phyloP scores from a whole-genome alignment of 2,329 filamentous ascomycete species.

The Penicillium sp. region DNA sequence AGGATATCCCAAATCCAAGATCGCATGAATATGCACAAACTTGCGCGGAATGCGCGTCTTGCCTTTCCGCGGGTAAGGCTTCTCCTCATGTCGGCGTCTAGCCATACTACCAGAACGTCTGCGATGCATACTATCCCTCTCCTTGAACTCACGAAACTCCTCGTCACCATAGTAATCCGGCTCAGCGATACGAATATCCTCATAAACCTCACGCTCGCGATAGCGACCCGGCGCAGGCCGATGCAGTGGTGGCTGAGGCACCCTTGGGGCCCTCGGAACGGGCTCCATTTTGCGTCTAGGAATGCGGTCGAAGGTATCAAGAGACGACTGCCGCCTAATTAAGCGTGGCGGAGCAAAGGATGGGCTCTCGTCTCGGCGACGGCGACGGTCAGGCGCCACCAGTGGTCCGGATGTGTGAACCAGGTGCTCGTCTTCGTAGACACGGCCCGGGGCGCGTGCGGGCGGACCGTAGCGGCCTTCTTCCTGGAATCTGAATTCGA shows the following conservation, averaged over 20 bases:
- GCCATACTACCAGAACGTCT: slow-evolving; percentile 45
- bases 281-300: slow-evolving; percentile 56
- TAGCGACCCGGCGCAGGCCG: slow-evolving; percentile 56
- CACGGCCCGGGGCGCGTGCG: slow-evolving; percentile 33
- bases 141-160: slow-evolving; percentile 65
- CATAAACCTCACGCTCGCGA: slow-evolving; percentile 59
- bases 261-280: slow-evolving; percentile 62
- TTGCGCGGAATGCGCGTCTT: slow-evolving; percentile 85
- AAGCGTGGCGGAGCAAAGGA: slow-evolving; percentile 62
- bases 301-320: slow-evolving; percentile 85
- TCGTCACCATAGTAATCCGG: slow-evolving; percentile 70
- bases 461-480: slow-evolving; percentile 40
- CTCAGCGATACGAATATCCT: slow-evolving; percentile 68
- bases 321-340: slow-evolving; percentile 73
- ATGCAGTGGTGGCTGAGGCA: slow-evolving; percentile 60
- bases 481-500: slow-evolving; percentile 6
- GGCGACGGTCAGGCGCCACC: slow-evolving; percentile 57
- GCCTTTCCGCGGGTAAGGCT: slow-evolving; percentile 72
- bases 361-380: slow-evolving; percentile 53
- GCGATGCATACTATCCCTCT: slow-evolving; percentile 56
- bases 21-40: slow-evolving; percentile 74
- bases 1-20: slow-evolving; percentile 82
- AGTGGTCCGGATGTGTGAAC: slow-evolving; percentile 51
- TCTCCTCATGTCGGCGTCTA: slow-evolving; percentile 37
- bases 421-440: slow-evolving; percentile 44